phyloP scores from a whole-genome alignment of 2,329 filamentous ascomycete species.

The Pseudopyrenochaeta lycopersici region DNA sequence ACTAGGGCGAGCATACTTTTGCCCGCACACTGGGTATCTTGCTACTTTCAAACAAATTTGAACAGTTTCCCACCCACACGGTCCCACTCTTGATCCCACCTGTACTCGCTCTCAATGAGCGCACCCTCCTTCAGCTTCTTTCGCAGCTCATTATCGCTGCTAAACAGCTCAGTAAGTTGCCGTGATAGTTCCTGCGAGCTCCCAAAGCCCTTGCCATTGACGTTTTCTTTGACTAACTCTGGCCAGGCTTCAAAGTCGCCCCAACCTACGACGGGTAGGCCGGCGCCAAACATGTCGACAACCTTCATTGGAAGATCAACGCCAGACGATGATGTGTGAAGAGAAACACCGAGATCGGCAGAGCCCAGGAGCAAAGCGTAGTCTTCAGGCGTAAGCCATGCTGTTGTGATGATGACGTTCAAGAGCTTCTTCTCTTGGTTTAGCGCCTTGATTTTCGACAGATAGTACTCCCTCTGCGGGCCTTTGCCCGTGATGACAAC shows the following conservation, averaged over 20 bases:
- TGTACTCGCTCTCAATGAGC: conserved; percentile 72
- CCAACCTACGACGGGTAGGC: conserved; percentile 89
- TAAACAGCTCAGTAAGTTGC: conserved; percentile 72
- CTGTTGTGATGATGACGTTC: conserved; percentile 77
- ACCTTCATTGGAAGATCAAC: conserved; percentile 99
- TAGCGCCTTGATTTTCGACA: conserved; percentile 70
- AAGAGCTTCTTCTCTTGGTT: conserved; percentile 69
- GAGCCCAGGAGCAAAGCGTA: conserved; percentile 86
- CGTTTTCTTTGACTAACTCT: conserved; percentile 87
- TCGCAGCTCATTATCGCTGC: conserved; percentile 63
- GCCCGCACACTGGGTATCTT: background rate
- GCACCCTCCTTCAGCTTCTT: conserved; percentile 73
- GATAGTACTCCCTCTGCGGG: conserved; percentile 80
- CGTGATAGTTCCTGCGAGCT: conserved; percentile 71
- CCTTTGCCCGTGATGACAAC: conserved; percentile 96
- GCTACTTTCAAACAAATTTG: conserved; percentile 3
- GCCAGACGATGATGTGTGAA: conserved; percentile 93
- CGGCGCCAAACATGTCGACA: conserved; percentile 97
- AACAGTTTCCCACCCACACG: conserved; percentile 78
- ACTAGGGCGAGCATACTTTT: too few species aligned
- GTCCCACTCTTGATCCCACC: conserved; percentile 97
- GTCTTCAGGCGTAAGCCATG: conserved; percentile 84
- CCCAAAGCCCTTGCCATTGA: conserved; percentile 87
- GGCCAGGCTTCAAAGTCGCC: conserved; percentile 85
- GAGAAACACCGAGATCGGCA: conserved; percentile 87